Evolutionary conservation across 345 rosid genomes (phyloP), one percentile per base, ranked within the genome.

Genomic region (Boechera divaricarpa): DNA sequence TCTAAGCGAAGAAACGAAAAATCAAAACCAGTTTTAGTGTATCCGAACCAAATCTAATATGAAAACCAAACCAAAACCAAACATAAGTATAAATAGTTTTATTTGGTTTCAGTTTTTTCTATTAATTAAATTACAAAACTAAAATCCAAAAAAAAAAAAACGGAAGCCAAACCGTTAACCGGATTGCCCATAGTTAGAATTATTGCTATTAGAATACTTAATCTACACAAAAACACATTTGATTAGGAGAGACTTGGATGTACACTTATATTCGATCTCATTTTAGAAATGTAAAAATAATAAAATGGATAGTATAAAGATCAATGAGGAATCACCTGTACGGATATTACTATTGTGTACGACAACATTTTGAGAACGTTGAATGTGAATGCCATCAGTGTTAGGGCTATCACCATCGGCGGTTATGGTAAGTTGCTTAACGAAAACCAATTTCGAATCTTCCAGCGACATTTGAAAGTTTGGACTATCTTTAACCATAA

Each of bases 301-400:
- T 21, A 21, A 21, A 21, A 29, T 29, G 2, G 32, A 33, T 9
- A 36, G 12, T 48, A 11, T 6, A 51, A 52, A 32, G 16, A 48
- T 33, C 3, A 15, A 56, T 38, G 18, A 60, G 8, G 32, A 44
- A 39, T 49, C 36, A 80, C 87, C 89, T 29, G 91, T 84, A 28
- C 70, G 70, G 2, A 88, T 83, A 44, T 3, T 7, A 54, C 77
- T 66, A 5, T 69, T 7, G 18, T 48, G 2, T 0, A 87, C 42
- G 3, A 4, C 13, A 47, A 87, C 67, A 49, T 82, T 58, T 11
- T 74, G 56, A 45, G 73, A 74, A 28, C 67, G 78, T 62, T 85
- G 84, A 47, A 86, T 66, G 66, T 86, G 88, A 69, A 88, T 88
- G 5, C 92, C 92, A 39, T 86, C 90, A 3, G 87, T 88, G 76